A percentile compares a stretch with the other conserved stretches of the same genome.
Conservation (phyloP, 352 stramenopile genomes). For the Phytophthora sp. region DNA sequence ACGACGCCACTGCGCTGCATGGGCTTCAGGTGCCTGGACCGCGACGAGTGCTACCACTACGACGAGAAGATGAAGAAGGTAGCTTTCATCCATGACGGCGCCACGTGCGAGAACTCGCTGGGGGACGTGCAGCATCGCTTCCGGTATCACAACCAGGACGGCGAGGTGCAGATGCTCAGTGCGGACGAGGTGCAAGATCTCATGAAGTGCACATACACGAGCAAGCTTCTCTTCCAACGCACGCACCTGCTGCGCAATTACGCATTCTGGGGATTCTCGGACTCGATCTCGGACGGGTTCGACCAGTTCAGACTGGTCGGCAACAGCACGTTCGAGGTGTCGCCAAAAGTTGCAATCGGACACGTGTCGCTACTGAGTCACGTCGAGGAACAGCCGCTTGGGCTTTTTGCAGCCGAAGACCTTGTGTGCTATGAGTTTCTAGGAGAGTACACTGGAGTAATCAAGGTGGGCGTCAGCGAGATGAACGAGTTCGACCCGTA, state of each 20-base stretch:
- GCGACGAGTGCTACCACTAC: constrained; percentile 66
- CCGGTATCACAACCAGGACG: constrained; percentile 43
- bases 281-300: constrained; percentile 56
- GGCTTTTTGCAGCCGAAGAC: constrained; percentile 66
- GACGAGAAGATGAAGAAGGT: constrained; percentile 48
- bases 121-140: constrained; percentile 43
- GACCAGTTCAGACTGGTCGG: constrained; percentile 39
- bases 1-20: constrained; percentile 30
- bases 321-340: constrained; percentile 43
- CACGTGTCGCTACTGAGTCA: constrained; percentile 57
- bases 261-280: constrained; percentile 76
- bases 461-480: constrained; percentile 54
- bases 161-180: constrained; percentile 46
- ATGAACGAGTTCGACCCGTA: constrained; percentile 64
- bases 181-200: constrained; percentile 57
- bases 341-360: constrained; percentile 54
- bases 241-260: constrained; percentile 77
- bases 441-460: constrained; percentile 73
- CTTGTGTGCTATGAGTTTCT: constrained; percentile 54
- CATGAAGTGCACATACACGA: constrained; percentile 79
- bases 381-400: constrained; percentile 57
- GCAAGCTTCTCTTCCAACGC: constrained; percentile 74
- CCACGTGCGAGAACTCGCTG: constrained; percentile 39
- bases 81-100: constrained; percentile 44
- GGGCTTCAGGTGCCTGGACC: constrained; percentile 66